Evolutionary conservation across 2,329 filamentous ascomycete species (phyloP).

Genomic region (Penicillium sp.): DNA sequence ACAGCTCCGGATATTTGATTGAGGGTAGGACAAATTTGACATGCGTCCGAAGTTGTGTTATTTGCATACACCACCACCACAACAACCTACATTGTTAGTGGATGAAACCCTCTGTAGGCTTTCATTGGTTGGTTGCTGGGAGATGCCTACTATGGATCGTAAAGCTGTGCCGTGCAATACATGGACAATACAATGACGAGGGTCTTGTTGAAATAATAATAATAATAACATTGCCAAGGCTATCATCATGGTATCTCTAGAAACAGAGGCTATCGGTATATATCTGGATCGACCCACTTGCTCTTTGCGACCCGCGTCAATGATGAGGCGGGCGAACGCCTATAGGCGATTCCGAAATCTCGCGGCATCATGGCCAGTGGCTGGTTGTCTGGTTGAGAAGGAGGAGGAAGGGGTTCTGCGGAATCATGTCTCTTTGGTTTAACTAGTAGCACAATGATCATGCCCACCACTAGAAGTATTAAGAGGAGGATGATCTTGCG

Average conservation of each 20-base stretch:
- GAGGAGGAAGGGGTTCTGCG: slow-evolving; percentile 22
- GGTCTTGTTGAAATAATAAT: not conserved
- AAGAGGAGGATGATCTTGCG: slow-evolving; percentile 92
- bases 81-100: not conserved
- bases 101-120: not conserved
- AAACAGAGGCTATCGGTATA: slow-evolving; percentile 35
- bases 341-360: slow-evolving; percentile 28
- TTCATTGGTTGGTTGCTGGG: not conserved
- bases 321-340: slow-evolving; percentile 28
- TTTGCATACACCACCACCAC: not conserved
- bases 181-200: not conserved
- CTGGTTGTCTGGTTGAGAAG: slow-evolving; percentile 31
- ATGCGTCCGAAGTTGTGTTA: not conserved
- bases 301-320: slow-evolving; percentile 32
- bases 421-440: slow-evolving; percentile 67
- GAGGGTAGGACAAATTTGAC: not conserved
- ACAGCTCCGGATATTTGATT: not conserved
- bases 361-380: slow-evolving; percentile 22
- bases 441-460: slow-evolving; percentile 82
- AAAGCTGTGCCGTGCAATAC: not conserved
- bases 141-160: not conserved
- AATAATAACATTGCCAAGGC: slow-evolving; percentile 18
- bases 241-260: slow-evolving; percentile 30
- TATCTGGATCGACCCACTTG: slow-evolving; percentile 42
- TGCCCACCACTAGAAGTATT: slow-evolving; percentile 78